Conservation (phyloP, 1,284 basidiomycete species). For the Inonotus hispidus region DNA sequence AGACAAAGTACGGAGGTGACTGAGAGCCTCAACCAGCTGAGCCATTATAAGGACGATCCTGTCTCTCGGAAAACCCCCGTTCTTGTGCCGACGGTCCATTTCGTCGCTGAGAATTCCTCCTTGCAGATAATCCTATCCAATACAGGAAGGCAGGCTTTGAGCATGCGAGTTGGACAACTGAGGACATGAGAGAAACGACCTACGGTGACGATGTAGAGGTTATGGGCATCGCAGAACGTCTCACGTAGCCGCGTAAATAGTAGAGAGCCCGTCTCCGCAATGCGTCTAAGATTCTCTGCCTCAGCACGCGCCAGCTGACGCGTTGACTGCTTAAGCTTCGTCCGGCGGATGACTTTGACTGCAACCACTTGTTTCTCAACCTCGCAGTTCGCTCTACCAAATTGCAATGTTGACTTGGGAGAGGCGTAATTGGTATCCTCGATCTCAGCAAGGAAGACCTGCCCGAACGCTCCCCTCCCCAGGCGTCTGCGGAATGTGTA, state of each 20-base stretch:
- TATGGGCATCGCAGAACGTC: constrained; percentile 14
- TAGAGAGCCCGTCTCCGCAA: constrained; percentile 2
- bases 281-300: not conserved
- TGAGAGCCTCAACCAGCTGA: constrained; percentile 9
- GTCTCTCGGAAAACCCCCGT: not conserved
- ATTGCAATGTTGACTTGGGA: not conserved
- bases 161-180: not conserved
- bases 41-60: constrained; percentile 9
- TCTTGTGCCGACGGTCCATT: not conserved
- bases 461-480: constrained; percentile 9
- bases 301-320: constrained; percentile 6
- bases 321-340: constrained; percentile 6
- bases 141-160: not conserved
- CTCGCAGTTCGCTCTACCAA: not conserved
- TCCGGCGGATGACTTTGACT: constrained; percentile 11
- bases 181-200: not conserved
- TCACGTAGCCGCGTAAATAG: constrained; percentile 10
- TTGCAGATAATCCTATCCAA: constrained; percentile 8
- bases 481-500: not conserved
- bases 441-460: constrained; percentile 6
- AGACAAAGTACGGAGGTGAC: constrained; percentile 27
- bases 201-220: constrained; percentile 15
- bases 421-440: not conserved
- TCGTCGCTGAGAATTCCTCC: constrained; percentile 8
- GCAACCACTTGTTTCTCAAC: not conserved